Conservation (phyloP, 352 stramenopile species). For the Pythium plurisporium region DNA sequence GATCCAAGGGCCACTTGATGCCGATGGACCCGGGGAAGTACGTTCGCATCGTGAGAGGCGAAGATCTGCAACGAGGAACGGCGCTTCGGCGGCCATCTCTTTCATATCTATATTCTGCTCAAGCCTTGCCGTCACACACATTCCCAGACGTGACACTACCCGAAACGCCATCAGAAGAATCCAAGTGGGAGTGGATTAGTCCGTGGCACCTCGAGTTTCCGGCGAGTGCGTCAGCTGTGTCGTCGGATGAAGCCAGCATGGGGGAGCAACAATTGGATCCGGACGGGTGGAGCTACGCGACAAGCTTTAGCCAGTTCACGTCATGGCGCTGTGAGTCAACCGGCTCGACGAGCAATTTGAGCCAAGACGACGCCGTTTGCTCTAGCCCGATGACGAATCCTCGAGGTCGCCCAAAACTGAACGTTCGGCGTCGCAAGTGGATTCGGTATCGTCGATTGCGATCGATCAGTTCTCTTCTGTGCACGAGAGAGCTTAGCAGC, state of each 20-base stretch:
- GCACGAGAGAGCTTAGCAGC: not conserved
- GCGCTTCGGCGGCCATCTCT: conserved; percentile 1
- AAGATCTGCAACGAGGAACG: not conserved
- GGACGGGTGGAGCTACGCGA: conserved; percentile 64
- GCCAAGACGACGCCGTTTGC: conserved; percentile 3
- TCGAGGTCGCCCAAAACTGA: conserved; percentile 35
- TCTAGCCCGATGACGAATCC: conserved; percentile 15
- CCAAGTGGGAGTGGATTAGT: conserved; percentile 65
- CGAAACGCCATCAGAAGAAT: conserved; percentile 3
- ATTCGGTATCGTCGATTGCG: conserved; percentile 47
- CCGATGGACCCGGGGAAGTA: conserved; percentile 70
- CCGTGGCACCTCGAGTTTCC: conserved; percentile 59
- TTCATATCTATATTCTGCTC: conserved; percentile 20
- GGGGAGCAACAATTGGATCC: conserved; percentile 16
- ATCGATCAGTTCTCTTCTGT: not conserved
- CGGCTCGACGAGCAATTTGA: conserved; percentile 5
- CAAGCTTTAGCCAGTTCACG: conserved; percentile 56
- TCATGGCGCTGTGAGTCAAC: conserved; percentile 11
- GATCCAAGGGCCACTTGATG: conserved; percentile 67
- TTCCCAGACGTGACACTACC: conserved; percentile 58
- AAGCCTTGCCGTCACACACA: conserved; percentile 37
- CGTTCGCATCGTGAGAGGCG: conserved; percentile 32
- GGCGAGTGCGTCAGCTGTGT: not conserved
- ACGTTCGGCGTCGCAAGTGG: conserved; percentile 64
- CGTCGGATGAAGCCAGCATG: not conserved